phyloP scores from a whole-genome alignment of 306 rosid species.

The Cicer yamashitae region DNA sequence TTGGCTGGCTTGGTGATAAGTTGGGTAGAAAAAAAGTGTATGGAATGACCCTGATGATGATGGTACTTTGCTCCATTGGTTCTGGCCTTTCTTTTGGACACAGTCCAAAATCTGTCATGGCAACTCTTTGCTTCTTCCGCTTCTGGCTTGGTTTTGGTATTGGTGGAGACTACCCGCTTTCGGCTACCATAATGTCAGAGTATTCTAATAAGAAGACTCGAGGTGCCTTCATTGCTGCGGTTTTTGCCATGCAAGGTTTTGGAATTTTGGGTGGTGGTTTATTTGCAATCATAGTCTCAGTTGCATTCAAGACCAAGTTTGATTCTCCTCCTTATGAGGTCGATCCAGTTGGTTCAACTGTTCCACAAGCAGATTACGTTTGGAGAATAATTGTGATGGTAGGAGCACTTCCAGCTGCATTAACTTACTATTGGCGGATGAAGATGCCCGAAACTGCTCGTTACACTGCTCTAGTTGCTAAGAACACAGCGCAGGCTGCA shows the following conservation, averaged over 20 bases:
- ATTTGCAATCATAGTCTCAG: conserved; percentile 64
- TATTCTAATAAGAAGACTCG: conserved; percentile 85
- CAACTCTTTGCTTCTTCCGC: conserved; percentile 79
- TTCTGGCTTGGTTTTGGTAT: conserved; percentile 91
- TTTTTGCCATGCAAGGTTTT: conserved; percentile 89
- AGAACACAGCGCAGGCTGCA: conserved; percentile 65
- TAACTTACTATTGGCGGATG: conserved; percentile 72
- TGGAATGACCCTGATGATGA: conserved; percentile 75
- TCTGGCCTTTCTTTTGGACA: conserved; percentile 83
- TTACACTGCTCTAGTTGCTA: conserved; percentile 80
- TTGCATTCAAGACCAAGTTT: conserved; percentile 56
- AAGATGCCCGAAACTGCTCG: conserved; percentile 94
- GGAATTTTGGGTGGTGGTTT: conserved; percentile 79
- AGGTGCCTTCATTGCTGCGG: conserved; percentile 82
- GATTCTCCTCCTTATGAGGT: conserved; percentile 60
- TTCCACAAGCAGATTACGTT: conserved; percentile 72
- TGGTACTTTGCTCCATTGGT: conserved; percentile 73
- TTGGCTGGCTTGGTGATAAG: conserved; percentile 87
- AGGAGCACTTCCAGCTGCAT: conserved; percentile 76
- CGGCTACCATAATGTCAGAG: conserved; percentile 85
- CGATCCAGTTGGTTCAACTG: conserved; percentile 62
- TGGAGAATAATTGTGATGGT: conserved; percentile 79
- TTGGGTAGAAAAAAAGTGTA: conserved; percentile 75
- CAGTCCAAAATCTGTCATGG: conserved; percentile 63
- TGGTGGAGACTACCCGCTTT: conserved; percentile 87